phyloP scores from a whole-genome alignment of 306 rosid species.

The Abrus precatorius region DNA sequence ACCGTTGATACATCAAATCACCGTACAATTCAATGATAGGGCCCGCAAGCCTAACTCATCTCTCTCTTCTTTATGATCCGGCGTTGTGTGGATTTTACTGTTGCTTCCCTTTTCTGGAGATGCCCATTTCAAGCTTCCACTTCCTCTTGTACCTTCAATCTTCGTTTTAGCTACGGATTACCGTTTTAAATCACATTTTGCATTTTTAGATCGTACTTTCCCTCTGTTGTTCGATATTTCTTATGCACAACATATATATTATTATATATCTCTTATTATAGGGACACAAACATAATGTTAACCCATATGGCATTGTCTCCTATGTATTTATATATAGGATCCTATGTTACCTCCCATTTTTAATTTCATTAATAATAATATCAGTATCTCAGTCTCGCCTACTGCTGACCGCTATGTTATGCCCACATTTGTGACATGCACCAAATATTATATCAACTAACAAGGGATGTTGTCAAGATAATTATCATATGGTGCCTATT shows the following conservation, averaged over 20 bases:
- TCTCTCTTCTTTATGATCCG: slow-evolving; percentile 34
- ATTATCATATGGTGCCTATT: slow-evolving; percentile 13
- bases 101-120: slow-evolving; percentile 9
- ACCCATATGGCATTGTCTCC: slow-evolving; percentile 53
- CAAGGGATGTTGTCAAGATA: background rate
- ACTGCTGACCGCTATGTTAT: slow-evolving; percentile 1
- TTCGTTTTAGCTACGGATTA: slow-evolving; percentile 46
- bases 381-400: slow-evolving; percentile 35
- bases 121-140: slow-evolving; percentile 36
- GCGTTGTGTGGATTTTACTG: slow-evolving; percentile 13
- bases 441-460: slow-evolving; percentile 2
- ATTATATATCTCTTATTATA: background rate
- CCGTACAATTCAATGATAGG: background rate
- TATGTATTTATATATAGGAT: slow-evolving; percentile 2
- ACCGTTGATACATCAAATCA: slow-evolving; percentile 42
- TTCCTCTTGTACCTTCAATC: slow-evolving; percentile 43
- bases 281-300: slow-evolving; percentile 35
- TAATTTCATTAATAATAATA: background rate
- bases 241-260: background rate
- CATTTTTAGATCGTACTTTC: slow-evolving; percentile 25
- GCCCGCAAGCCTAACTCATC: slow-evolving; percentile 23
- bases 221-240: background rate
- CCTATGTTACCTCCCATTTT: background rate
- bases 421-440: slow-evolving; percentile 2
- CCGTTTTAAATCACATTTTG: slow-evolving; percentile 43